Conservation (phyloP, 1,284 basidiomycete species). For the Austroboletus novae-zelandiae region DNA sequence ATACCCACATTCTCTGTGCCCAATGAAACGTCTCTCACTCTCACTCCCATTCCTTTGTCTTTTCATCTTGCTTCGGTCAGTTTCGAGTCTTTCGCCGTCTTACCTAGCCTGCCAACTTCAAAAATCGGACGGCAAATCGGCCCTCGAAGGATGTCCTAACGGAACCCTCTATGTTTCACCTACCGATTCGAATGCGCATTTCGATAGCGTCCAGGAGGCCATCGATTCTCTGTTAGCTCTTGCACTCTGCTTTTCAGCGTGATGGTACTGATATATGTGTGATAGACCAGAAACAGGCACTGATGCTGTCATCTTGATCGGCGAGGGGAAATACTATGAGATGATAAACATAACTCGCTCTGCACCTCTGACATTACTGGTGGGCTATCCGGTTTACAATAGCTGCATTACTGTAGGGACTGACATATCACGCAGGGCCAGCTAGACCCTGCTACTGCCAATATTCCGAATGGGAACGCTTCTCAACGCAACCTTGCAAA, state of each 20-base stretch:
- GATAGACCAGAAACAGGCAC: slow-evolving; percentile 38
- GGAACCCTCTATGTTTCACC: slow-evolving; percentile 60
- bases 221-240: slow-evolving; percentile 48
- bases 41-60: slow-evolving; percentile 11
- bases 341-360: slow-evolving; percentile 54
- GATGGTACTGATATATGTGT: background rate
- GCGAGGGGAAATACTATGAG: slow-evolving; percentile 61
- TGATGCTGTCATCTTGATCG: slow-evolving; percentile 52
- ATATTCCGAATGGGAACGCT: slow-evolving; percentile 34
- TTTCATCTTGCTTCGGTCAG: slow-evolving; percentile 2
- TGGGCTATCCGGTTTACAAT: slow-evolving; percentile 18
- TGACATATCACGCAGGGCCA: slow-evolving; percentile 43
- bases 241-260: background rate
- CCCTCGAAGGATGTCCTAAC: slow-evolving; percentile 50
- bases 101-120: slow-evolving; percentile 51
- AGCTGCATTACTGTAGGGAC: background rate
- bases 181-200: slow-evolving; percentile 44
- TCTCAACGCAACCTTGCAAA: slow-evolving; percentile 50
- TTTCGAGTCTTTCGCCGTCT: slow-evolving; percentile 41
- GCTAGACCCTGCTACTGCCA: slow-evolving; percentile 37
- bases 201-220: slow-evolving; percentile 51
- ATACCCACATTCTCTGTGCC: background rate
- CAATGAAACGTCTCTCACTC: slow-evolving; percentile 7
- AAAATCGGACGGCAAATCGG: slow-evolving; percentile 40
- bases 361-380: slow-evolving; percentile 56